Conservation (phyloP, 371 early-diverging fungal genomes). For the Blakeslea trispora region DNA sequence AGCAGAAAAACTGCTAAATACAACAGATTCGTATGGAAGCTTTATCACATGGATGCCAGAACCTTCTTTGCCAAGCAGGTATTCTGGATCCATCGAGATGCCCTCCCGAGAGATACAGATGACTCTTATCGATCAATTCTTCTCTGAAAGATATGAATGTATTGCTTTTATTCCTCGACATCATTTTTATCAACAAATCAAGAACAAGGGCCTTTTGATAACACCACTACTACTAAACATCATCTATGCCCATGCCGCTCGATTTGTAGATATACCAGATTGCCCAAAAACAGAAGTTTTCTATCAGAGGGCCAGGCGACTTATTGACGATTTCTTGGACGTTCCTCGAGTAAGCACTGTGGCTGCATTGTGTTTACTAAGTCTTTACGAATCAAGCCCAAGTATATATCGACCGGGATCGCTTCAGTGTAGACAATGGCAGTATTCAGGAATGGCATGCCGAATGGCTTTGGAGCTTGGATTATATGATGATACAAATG, state of each 20-base stretch:
- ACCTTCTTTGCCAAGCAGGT: constrained; percentile 31
- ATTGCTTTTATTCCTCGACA: constrained; percentile 17
- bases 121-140: constrained; percentile 34
- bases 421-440: constrained; percentile 26
- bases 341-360: constrained; percentile 32
- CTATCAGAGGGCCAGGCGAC: constrained; percentile 21
- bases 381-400: constrained; percentile 26
- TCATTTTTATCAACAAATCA: constrained; percentile 24
- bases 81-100: constrained; percentile 37
- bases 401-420: constrained; percentile 18
- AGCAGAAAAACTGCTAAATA: constrained; percentile 15
- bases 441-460: constrained; percentile 36
- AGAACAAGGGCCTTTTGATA: constrained; percentile 21
- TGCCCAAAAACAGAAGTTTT: constrained; percentile 25
- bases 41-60: constrained; percentile 30
- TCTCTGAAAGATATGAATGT: constrained; percentile 20
- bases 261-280: constrained; percentile 7
- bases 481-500: constrained; percentile 20
- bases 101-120: constrained; percentile 35
- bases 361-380: constrained; percentile 22
- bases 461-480: constrained; percentile 38
- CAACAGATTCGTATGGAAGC: constrained; percentile 18
- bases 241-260: constrained; percentile 31
- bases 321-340: constrained; percentile 32
- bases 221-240: constrained; percentile 29